phyloP scores from a whole-genome alignment of 768 basidiomycete species.

The Naematelia aurantialba region DNA sequence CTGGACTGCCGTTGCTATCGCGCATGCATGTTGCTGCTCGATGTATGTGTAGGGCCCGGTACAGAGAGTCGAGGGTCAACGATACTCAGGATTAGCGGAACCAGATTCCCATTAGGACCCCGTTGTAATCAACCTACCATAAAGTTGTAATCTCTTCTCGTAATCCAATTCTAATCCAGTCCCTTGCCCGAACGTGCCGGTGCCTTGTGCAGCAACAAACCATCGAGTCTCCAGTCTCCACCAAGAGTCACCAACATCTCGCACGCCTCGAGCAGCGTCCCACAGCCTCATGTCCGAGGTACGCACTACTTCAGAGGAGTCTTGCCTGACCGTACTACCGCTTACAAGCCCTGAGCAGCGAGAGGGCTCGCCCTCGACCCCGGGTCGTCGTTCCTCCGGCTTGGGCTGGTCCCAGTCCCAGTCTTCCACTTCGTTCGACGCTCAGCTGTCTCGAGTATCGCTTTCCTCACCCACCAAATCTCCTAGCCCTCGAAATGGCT shows the following conservation, averaged over 20 bases:
- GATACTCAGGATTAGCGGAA: not conserved
- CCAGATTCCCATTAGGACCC: too few species aligned
- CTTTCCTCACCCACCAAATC: not conserved
- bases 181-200: not conserved
- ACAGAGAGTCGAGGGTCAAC: too few species aligned
- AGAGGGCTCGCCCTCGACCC: not conserved
- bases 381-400: not conserved
- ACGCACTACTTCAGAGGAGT: not conserved
- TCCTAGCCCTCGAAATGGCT: not conserved
- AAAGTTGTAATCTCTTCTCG: too few species aligned
- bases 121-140: not conserved
- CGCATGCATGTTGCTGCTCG: not conserved
- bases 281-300: not conserved
- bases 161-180: too few species aligned
- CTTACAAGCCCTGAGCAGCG: too few species aligned
- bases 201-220: not conserved
- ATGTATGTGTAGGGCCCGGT: too few species aligned
- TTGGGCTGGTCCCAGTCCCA: not conserved
- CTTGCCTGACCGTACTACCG: too few species aligned
- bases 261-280: not conserved
- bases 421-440: not conserved
- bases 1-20: not conserved
- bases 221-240: not conserved
- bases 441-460: not conserved
- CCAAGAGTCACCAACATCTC: not conserved